Evolutionary conservation across 768 basidiomycete species (phyloP), one percentile per base, ranked within the genome.

Genomic region (Amylocystis lapponica): DNA sequence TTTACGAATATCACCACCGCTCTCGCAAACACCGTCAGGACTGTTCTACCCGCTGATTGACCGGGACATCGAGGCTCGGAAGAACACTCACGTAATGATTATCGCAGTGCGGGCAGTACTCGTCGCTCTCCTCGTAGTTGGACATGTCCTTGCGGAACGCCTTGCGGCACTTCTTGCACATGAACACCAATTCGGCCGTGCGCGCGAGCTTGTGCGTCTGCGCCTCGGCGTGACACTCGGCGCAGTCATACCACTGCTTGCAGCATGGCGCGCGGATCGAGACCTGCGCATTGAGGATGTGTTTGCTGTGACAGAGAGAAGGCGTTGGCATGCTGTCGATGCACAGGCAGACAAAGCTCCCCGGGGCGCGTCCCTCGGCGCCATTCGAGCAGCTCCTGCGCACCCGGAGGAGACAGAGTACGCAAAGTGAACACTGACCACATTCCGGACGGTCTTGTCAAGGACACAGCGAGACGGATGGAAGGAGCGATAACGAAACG

Each of bases 81-180:
- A 19, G 32, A 20, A 36, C n/a, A 71, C 86, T 55, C 59, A 95
- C 96, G 62, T 94, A 99, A 60, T 94, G 94, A 60, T 98, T 98
- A 65, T 97, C 96, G 59, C 96, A 97, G 64, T 96, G 86, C 0
- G 95, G 96, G 60, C 96, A 98, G 60, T 83, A 98, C 65, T 99
- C 96, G 61, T 98, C 94, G 58, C 91, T 92, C 62, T 99, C 95
- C 55, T 98, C 95, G 57, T 90, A 98, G 6, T 63, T 65, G 0
- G 72, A 50, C 91, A 97, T 93, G 64, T 97, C 92, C 68, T 99
- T 98, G 51, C 94, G 69, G 60, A 99, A 98, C 4, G 91, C 92
- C 68, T 95, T 96, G 64, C 87, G 89, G 70, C 88, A 90, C 63
- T 90, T 90, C 61, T 91, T 91, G 68, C 87, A 91, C 45, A 77